phyloP scores from a whole-genome alignment of 805 yeast genomes.

The Kodamaea laetipori region DNA sequence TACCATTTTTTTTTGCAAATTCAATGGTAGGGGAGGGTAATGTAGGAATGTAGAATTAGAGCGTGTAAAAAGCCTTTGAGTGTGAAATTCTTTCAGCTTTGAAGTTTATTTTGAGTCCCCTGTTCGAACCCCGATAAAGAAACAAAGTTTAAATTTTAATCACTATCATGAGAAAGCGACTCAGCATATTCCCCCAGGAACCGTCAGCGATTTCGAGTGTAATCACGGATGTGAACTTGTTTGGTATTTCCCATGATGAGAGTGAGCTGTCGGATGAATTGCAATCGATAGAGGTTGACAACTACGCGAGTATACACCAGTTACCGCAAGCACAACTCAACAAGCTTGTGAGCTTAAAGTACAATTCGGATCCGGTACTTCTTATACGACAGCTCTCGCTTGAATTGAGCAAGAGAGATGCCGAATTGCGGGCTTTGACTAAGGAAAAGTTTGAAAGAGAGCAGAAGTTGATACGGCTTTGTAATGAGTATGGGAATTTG shows the following conservation, averaged over 20 bases:
- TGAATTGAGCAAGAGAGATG: conserved; percentile 50
- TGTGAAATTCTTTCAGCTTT: too few relatives aligned
- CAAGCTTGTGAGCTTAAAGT: conserved; percentile 27
- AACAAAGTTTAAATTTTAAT: neutral
- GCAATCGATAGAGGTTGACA: conserved; percentile 2
- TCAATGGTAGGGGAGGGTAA: too few relatives aligned
- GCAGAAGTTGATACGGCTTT: conserved; percentile 32
- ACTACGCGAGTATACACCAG: conserved; percentile 19
- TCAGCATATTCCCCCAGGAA: conserved; percentile 18
- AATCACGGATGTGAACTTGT: conserved; percentile 11
- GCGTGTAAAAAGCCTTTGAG: too few relatives aligned
- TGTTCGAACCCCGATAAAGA: conserved; percentile 1
- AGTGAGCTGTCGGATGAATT: neutral
- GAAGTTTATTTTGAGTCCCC: too few relatives aligned
- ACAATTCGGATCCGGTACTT: conserved; percentile 25
- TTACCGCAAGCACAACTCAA: conserved; percentile 24
- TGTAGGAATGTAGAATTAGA: too few relatives aligned
- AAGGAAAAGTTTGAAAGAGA: conserved; percentile 35
- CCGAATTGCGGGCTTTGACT: conserved; percentile 44
- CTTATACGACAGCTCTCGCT: conserved; percentile 50
- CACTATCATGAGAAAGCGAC: conserved; percentile 13
- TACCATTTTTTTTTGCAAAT: conserved; percentile 69
- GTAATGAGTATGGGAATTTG: conserved; percentile 39
- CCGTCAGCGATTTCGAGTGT: conserved; percentile 7
- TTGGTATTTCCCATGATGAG: conserved; percentile 13